Base-by-base conservation (phyloP, 768 basidiomycete species). In the Boletus coccyginus region DNA sequence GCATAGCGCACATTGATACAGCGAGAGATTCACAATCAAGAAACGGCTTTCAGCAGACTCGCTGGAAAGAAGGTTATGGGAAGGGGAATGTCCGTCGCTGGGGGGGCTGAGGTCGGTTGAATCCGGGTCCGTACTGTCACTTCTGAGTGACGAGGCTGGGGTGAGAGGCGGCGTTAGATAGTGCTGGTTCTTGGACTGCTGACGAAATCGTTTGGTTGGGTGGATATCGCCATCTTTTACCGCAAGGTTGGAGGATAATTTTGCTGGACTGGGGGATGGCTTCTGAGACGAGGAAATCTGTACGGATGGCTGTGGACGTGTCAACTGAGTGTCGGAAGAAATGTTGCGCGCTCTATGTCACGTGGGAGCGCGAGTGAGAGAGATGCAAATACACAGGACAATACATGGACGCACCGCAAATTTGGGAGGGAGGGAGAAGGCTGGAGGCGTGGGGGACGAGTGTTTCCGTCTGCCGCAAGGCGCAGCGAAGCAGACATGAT, bases 381-480 rank as follows among this genome's bases (percentile, higher is more conserved):
- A 51, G 46, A 40, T 5, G 33, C 0, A 21, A 27, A 48, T 14
- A 43, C 1, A 36, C 8, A 46, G 14, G 49, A 43, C 4, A 16
- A 19, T 12, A 56, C 29, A 16, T 7, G 40, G 36, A 67, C 77
- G 55, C 46, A 86, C 86, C 85, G 82, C 59, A 88, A 76, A 66
- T 88, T 87, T 10, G 87, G 87, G 62, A 88, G 76, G 13, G 87
- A 88, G 10, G 86, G 86, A 7, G 86, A 84, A 50, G 83, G 81
- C 52, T 83, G 83, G 38, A 85, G 74, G 44, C 81, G 80, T 17
- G 78, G 76, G 46, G 79, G 79, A 59, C 76, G 76, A 31, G 57
- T 41, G 48, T 27, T 49, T 48, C 55, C 35, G 46, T 62, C 68
- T 59, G 56, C 61, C 27, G 59, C 49, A 42, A 50, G 50, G 55